Base-by-base conservation (phyloP, 805 yeast genomes). In the Ogataea haglerorum region DNA sequence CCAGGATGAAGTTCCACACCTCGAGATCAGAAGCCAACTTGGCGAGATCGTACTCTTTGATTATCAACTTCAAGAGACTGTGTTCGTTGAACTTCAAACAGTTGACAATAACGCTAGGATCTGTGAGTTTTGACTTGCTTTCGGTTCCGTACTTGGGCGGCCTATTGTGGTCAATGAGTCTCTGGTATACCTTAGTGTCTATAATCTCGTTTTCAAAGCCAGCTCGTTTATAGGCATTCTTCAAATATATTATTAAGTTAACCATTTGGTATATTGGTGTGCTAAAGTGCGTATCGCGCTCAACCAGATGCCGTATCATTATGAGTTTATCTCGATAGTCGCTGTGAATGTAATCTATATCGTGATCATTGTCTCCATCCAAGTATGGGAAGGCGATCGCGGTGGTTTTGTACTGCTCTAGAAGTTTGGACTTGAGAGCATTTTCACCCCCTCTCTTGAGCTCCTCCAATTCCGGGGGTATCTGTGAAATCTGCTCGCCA, bases 1-100 rank as follows among this genome's bases (percentile, higher is more conserved):
- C 45, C 26, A 49, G 34, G 12, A 56, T 47, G 19, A 40, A 38
- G 4, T 30, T 39, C 61, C 61, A 56, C 14, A 56, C 40, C 9
- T 36, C 30, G 3, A 41, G 37, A 28, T 52, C 52, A 2, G 47
- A 30, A 2, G 40, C 31, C 10, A 56, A 37, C 9, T 24, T 34
- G 6, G 38, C 43, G 1, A 26, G 2, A 25, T 45, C 45, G 30
- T 31, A 43, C 23, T 39, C 42, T 1, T 29, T 9, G 4, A 47
- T 15, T 24, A 50, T 19, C n/a, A 24, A 18, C 25, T 36, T 22
- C 29, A 45, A 37, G 26, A 48, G 36, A 10, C 10, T 14, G 3
- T 12, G 6, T 25, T 47, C 40, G 21, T 36, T 30, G 36, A 41
- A 43, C 24, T 38, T 30, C 15, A 47, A 24, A 29, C 48, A 47